Evolutionary conservation across 352 stramenopile species (phyloP).

Genomic region (Phytophthora uliginosa): DNA sequence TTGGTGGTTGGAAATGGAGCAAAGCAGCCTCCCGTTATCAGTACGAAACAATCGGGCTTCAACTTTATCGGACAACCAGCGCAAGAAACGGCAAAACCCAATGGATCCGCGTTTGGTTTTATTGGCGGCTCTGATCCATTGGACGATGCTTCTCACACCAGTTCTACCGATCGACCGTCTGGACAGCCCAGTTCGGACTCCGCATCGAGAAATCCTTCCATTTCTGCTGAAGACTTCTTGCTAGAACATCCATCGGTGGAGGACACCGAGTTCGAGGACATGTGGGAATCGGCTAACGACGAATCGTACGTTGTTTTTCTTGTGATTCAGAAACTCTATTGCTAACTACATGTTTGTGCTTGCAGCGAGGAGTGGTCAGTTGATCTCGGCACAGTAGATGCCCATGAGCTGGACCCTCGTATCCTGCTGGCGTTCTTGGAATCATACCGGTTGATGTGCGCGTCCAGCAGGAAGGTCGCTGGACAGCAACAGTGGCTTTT

Average conservation of each 20-base stretch:
- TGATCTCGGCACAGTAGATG: conserved; percentile 54
- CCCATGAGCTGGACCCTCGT: conserved; percentile 60
- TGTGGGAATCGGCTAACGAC: conserved; percentile 81
- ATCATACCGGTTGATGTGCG: conserved; percentile 66
- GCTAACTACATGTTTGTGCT: conserved; percentile 20
- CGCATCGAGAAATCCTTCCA: conserved; percentile 35
- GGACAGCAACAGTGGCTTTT: conserved; percentile 86
- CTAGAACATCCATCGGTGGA: conserved; percentile 55
- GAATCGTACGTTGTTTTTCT: conserved; percentile 66
- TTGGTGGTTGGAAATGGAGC: conserved; percentile 35
- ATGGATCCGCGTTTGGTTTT: conserved; percentile 84
- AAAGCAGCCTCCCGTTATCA: conserved; percentile 31
- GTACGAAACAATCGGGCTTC: conserved; percentile 36
- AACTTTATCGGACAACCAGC: conserved; percentile 41
- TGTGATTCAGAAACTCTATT: background rate
- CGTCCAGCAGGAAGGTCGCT: conserved; percentile 80
- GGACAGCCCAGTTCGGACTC: conserved; percentile 47
- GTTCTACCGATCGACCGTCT: conserved; percentile 56
- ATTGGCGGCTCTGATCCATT: conserved; percentile 59
- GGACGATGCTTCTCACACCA: conserved; percentile 58
- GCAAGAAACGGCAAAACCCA: conserved; percentile 23
- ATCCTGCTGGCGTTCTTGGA: conserved; percentile 76
- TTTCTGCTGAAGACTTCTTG: conserved; percentile 73
- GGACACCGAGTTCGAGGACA: conserved; percentile 68
- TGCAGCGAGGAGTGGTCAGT: conserved; percentile 81